These are phyloP conservation scores for Rosa rugosa DNA, from an alignment of 306 rosid species.

Conservation along the genomic window DNA sequence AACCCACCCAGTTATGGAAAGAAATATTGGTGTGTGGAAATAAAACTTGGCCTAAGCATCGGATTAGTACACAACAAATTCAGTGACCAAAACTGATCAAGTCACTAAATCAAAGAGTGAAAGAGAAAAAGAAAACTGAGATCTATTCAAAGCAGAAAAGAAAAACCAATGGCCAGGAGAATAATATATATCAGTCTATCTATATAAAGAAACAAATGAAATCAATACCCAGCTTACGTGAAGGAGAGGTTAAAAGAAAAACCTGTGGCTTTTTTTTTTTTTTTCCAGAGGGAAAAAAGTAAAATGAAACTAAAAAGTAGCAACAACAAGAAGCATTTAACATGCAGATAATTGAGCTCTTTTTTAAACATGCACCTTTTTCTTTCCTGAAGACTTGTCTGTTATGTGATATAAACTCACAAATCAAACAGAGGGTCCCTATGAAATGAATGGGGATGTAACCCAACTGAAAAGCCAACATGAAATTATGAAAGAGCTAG, in stretches of 20 bases:
- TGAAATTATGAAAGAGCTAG: constrained; percentile 10
- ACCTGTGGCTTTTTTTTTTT: not conserved
- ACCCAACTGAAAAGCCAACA: constrained; percentile 27
- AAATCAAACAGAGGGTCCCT: constrained; percentile 14
- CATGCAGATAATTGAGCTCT: not conserved
- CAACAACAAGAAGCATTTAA: constrained; percentile 8
- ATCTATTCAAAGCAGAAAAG: constrained; percentile 19
- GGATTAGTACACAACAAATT: not conserved
- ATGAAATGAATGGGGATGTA: not conserved
- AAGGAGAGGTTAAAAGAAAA: constrained; percentile 26
- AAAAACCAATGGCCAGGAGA: constrained; percentile 36
- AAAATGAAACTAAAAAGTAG: not conserved
- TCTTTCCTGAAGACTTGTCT: not conserved
- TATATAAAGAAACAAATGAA: constrained; percentile 10
- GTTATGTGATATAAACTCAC: not conserved
- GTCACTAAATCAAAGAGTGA: constrained; percentile 5
- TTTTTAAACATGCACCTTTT: not conserved
- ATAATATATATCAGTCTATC: constrained; percentile 19
- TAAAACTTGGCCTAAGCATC: constrained; percentile 3
- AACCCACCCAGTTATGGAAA: constrained; percentile 2
- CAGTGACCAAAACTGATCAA: constrained; percentile 7
- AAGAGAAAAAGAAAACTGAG: constrained; percentile 25
- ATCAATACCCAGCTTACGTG: constrained; percentile 20
- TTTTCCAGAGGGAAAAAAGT: constrained; percentile 5
- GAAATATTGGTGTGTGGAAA: not conserved